Percentiles rank a stretch among this genome's conserved stretches.
These are phyloP conservation scores for Cyberlindnera amylophila DNA, from an alignment of 805 yeast species.

Conservation along the genomic window DNA sequence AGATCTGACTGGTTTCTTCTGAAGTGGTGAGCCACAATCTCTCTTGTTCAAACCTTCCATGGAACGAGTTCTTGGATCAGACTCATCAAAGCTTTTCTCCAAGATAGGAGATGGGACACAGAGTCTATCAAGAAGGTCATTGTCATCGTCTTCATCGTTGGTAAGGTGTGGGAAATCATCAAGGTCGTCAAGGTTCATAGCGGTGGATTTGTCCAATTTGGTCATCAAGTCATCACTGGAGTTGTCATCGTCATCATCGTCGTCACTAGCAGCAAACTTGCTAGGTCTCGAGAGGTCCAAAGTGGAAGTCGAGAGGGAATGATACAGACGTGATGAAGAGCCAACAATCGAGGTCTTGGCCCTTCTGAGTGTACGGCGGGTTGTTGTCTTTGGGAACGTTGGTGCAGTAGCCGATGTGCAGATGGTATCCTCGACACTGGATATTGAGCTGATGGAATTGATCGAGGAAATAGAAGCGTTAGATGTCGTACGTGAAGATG, in stretches of 20 bases:
- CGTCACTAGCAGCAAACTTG: conserved; percentile 4
- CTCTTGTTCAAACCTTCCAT: conserved; percentile 23
- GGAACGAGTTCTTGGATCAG: conserved; percentile 9
- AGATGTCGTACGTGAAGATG: conserved; percentile 21
- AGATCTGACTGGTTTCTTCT: conserved; percentile 28
- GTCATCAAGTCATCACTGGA: conserved; percentile 8
- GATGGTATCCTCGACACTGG: conserved; percentile 19
- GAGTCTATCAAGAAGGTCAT: conserved; percentile 19
- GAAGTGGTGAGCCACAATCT: conserved; percentile 39
- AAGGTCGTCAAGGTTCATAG: conserved; percentile 9
- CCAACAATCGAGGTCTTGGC: conserved; percentile 19
- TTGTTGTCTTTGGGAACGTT: conserved; percentile 7
- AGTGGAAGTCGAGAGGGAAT: conserved; percentile 20
- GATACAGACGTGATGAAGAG: conserved; percentile 12
- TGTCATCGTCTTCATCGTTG: conserved; percentile 9
- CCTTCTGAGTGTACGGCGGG: conserved; percentile 19
- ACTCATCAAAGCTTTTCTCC: conserved; percentile 16
- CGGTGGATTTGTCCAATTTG: conserved; percentile 2
- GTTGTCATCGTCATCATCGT: conserved; percentile 10
- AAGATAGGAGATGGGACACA: conserved; percentile 28
- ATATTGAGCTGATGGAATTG: conserved; percentile 23
- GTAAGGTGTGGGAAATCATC: neutral
- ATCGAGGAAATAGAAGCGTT: conserved; percentile 23
- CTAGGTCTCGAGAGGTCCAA: conserved; percentile 15
- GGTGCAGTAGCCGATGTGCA: conserved; percentile 6